These are phyloP conservation scores for Xylariaceae sp. DNA, from an alignment of 2,329 filamentous ascomycete species.

Conservation along the genomic window DNA sequence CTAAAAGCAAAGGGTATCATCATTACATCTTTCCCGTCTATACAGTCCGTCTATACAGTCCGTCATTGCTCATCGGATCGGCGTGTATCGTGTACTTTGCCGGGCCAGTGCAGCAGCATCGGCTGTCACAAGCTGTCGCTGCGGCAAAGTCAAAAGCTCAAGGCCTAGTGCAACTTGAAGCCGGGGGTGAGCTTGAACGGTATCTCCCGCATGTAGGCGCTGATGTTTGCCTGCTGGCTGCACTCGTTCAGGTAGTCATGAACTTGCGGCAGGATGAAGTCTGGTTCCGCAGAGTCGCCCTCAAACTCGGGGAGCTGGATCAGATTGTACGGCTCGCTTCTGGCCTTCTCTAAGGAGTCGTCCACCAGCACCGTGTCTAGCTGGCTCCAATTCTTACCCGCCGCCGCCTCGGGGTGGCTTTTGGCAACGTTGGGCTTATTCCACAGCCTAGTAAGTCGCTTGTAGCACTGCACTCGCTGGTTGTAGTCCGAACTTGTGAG, in stretches of 20 bases:
- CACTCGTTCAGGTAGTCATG: slow-evolving; percentile 55
- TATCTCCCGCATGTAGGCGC: slow-evolving; percentile 45
- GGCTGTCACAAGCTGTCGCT: too few species aligned
- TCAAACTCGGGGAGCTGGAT: slow-evolving; percentile 73
- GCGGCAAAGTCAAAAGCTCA: too few species aligned
- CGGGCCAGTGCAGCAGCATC: too few species aligned
- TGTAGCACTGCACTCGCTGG: slow-evolving; percentile 77
- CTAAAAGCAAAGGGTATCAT: too few species aligned
- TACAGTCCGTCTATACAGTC: too few species aligned
- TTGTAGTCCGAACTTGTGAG: slow-evolving; percentile 59
- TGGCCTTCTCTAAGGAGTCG: slow-evolving; percentile 73
- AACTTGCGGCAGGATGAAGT: slow-evolving; percentile 46
- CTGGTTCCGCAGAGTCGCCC: slow-evolving; percentile 33
- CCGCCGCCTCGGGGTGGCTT: slow-evolving; percentile 35
- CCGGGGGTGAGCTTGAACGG: slow-evolving; percentile 39
- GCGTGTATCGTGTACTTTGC: too few species aligned
- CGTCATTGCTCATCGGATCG: too few species aligned
- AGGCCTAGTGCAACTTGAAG: slow-evolving; percentile 12
- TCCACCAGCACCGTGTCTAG: slow-evolving; percentile 86
- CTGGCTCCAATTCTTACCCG: slow-evolving; percentile 59
- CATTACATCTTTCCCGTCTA: too few species aligned
- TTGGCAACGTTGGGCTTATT: slow-evolving; percentile 32
- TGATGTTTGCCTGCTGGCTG: slow-evolving; percentile 51
- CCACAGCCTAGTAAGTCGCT: slow-evolving; percentile 73
- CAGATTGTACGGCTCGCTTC: slow-evolving; percentile 76